phyloP scores from a whole-genome alignment of 2,329 filamentous ascomycete genomes.

The Diplodia mutila region DNA sequence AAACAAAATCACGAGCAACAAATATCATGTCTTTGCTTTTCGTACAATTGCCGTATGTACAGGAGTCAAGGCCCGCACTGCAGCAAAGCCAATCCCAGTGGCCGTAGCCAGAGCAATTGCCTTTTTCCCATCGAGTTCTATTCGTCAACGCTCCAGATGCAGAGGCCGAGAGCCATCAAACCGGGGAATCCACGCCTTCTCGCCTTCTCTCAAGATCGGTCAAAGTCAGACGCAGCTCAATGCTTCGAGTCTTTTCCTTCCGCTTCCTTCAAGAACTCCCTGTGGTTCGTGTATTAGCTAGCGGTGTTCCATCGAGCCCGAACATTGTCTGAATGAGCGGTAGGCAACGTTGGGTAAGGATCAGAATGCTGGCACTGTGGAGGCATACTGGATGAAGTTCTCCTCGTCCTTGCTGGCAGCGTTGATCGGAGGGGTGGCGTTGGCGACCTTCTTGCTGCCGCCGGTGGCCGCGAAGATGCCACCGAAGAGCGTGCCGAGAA shows the following conservation, averaged over 20 bases:
- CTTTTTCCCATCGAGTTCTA: constrained; percentile 14
- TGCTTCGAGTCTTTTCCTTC: constrained; percentile 38
- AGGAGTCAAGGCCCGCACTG: constrained; percentile 1
- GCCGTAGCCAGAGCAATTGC: constrained; percentile 11
- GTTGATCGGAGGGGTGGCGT: constrained; percentile 60
- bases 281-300: constrained; percentile 25
- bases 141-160: constrained; percentile 17
- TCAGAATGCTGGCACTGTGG: no score
- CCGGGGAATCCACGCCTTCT: constrained; percentile 2
- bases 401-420: constrained; percentile 70
- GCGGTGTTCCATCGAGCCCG: background rate
- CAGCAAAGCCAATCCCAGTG: constrained; percentile 3
- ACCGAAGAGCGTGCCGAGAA: constrained; percentile 42
- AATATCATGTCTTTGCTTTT: background rate
- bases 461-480: constrained; percentile 41
- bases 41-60: constrained; percentile 22
- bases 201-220: background rate
- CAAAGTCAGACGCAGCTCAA: background rate
- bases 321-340: background rate
- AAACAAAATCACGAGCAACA: background rate
- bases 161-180: constrained; percentile 18
- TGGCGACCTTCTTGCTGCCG: constrained; percentile 48
- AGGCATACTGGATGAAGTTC: constrained; percentile 67
- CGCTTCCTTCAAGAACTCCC: constrained; percentile 45
- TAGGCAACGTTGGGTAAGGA: background rate